These are phyloP conservation scores for Arctium minus DNA, from an alignment of 129 eudicot genomes.

Conservation along the genomic window DNA sequence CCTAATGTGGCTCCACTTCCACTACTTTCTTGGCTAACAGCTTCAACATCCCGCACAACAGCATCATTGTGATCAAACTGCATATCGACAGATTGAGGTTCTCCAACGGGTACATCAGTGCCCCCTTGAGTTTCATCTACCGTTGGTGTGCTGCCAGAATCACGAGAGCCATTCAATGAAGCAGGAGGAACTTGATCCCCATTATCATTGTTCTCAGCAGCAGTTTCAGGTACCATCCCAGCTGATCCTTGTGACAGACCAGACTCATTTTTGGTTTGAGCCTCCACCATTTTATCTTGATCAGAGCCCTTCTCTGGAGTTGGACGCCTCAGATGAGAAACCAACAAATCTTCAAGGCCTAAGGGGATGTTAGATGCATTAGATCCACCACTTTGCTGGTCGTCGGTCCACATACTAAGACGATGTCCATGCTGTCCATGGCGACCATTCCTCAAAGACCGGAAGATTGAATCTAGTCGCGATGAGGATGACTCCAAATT, in stretches of 20 bases:
- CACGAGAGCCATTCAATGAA: conserved; percentile 26
- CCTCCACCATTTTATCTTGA: conserved; percentile 36
- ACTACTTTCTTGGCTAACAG: conserved; percentile 95
- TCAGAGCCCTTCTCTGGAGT: conserved; percentile 54
- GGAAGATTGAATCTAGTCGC: conserved; percentile 70
- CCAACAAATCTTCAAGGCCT: conserved; percentile 86
- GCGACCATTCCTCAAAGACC: conserved; percentile 82
- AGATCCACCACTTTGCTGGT: conserved; percentile 72
- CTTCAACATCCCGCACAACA: conserved; percentile 80
- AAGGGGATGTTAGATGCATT: conserved; percentile 72
- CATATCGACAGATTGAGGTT: conserved; percentile 67
- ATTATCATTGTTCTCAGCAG: conserved; percentile 35
- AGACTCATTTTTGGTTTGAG: conserved; percentile 49
- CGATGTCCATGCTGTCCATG: conserved; percentile 91
- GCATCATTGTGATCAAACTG: conserved; percentile 82
- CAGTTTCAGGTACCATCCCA: conserved; percentile 46
- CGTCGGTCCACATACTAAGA: conserved; percentile 77
- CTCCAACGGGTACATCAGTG: conserved; percentile 39
- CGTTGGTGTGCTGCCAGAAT: conserved; percentile 32
- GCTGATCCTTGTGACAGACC: conserved; percentile 40
- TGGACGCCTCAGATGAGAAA: conserved; percentile 69
- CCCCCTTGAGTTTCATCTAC: conserved; percentile 43
- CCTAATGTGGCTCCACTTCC: conserved; percentile 97
- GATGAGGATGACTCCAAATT: conserved; percentile 61
- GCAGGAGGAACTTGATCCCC: conserved; percentile 39